A percentile compares a stretch with the other conserved stretches of the same genome.
phyloP scores from a whole-genome alignment of 179 eudicot species.

The Gypsophila paniculata region DNA sequence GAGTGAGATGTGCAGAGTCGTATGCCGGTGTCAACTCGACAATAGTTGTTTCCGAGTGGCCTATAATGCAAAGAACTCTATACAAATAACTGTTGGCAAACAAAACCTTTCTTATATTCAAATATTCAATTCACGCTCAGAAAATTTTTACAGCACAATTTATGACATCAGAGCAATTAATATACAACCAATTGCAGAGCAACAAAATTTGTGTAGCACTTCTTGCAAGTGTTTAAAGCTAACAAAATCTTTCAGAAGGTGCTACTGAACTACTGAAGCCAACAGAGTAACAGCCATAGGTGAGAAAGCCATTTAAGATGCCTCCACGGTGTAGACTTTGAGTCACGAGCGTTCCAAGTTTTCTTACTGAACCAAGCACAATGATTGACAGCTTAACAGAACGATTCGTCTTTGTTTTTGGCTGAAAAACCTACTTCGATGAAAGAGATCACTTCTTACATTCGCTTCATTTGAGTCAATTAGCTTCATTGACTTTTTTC shows the following conservation, averaged over 20 bases:
- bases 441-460: not conserved
- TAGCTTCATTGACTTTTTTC: not conserved
- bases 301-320: too few species aligned
- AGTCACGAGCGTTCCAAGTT: not conserved
- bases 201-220: not conserved
- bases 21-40: too few species aligned
- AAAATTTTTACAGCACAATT: not conserved
- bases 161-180: not conserved
- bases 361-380: not conserved
- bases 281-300: too few species aligned
- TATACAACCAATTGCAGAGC: not conserved
- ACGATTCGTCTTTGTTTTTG: not conserved
- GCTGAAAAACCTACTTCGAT: slow-evolving; percentile 1
- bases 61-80: not conserved
- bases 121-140: not conserved
- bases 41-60: too few species aligned
- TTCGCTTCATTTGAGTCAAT: not conserved
- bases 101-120: not conserved
- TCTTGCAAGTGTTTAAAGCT: not conserved
- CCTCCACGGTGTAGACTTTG: not conserved
- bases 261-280: not conserved
- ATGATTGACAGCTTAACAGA: not conserved
- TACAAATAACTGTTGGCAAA: not conserved
- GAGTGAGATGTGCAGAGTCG: not conserved
- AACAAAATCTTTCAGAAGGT: not conserved